These are phyloP conservation scores for Afroboletus lepidellus DNA, from an alignment of 1,284 basidiomycete genomes.

Conservation along the genomic window DNA sequence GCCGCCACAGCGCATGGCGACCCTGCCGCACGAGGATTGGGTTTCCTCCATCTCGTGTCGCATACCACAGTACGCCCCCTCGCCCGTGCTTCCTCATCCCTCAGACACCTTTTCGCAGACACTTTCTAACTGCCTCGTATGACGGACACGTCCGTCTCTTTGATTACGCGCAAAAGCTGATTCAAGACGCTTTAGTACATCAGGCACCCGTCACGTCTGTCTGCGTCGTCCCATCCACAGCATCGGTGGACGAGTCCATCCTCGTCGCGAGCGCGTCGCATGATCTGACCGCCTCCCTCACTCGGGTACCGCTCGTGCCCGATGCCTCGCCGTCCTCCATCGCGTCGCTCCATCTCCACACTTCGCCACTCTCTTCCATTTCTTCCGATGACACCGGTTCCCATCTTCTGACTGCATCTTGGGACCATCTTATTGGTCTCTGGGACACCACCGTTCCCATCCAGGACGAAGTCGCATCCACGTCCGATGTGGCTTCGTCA, in stretches of 20 bases:
- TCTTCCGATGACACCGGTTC: slow-evolving; percentile 51
- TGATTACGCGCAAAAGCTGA: slow-evolving; percentile 61
- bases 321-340: slow-evolving; percentile 48
- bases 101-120: slow-evolving; percentile 37
- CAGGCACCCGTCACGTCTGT: slow-evolving; percentile 73
- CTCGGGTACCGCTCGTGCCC: slow-evolving; percentile 43
- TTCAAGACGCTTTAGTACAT: slow-evolving; percentile 54
- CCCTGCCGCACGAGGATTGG: slow-evolving; percentile 93
- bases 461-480: slow-evolving; percentile 56
- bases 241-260: slow-evolving; percentile 38
- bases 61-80: slow-evolving; percentile 57
- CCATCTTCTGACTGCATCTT: slow-evolving; percentile 38
- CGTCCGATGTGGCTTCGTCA: slow-evolving; percentile 15
- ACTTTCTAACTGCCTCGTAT: slow-evolving; percentile 80
- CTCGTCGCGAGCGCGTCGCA: slow-evolving; percentile 80
- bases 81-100: background rate
- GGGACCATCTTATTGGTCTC: slow-evolving; percentile 56
- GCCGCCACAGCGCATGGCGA: slow-evolving; percentile 82
- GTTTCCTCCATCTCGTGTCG: slow-evolving; percentile 79
- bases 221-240: slow-evolving; percentile 49
- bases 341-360: slow-evolving; percentile 78
- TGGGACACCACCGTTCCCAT: slow-evolving; percentile 68
- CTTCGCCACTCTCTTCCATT: slow-evolving; percentile 71
- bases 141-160: slow-evolving; percentile 76
- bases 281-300: slow-evolving; percentile 75